Evolutionary conservation across 768 basidiomycete genomes (phyloP).

Genomic region (Agaricus blazei): DNA sequence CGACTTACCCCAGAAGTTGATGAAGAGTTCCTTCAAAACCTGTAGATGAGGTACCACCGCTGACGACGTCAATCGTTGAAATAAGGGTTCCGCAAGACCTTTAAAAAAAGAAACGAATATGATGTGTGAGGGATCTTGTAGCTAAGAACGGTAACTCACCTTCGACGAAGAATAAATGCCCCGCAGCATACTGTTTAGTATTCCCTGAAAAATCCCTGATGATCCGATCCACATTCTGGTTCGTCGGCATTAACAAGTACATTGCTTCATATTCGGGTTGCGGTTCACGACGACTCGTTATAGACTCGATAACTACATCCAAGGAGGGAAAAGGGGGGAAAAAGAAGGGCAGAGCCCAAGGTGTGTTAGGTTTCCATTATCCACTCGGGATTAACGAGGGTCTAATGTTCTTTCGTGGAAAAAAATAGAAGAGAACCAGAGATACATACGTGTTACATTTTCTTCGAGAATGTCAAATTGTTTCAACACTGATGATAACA

Average conservation of each 20-base stretch:
- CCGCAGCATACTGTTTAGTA: constrained; percentile 66
- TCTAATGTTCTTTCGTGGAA: too few species aligned
- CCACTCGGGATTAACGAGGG: too few species aligned
- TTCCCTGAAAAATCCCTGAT: constrained; percentile 73
- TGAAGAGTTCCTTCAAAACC: constrained; percentile 77
- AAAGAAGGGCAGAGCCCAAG: too few species aligned
- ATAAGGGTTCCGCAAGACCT: constrained; percentile 78
- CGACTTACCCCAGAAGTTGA: constrained; percentile 87
- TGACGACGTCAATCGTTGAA: constrained; percentile 69
- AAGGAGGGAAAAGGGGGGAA: background rate
- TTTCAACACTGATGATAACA: constrained; percentile 82
- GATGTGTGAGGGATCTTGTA: too few species aligned
- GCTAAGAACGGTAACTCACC: constrained; percentile 32
- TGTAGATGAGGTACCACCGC: constrained; percentile 75
- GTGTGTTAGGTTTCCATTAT: too few species aligned
- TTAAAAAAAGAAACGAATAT: background rate
- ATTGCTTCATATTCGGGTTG: constrained; percentile 87
- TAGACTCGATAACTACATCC: constrained; percentile 81
- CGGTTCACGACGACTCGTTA: constrained; percentile 76
- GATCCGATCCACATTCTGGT: constrained; percentile 88
- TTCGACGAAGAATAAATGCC: constrained; percentile 92
- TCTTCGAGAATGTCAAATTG: constrained; percentile 93
- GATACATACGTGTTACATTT: constrained; percentile 85
- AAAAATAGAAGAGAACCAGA: background rate
- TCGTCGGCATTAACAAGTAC: constrained; percentile 92